A percentile compares a stretch with the other conserved stretches of the same genome.
These are phyloP conservation scores for Mycena galericulata DNA, from an alignment of 768 basidiomycete species.

Conservation along the genomic window DNA sequence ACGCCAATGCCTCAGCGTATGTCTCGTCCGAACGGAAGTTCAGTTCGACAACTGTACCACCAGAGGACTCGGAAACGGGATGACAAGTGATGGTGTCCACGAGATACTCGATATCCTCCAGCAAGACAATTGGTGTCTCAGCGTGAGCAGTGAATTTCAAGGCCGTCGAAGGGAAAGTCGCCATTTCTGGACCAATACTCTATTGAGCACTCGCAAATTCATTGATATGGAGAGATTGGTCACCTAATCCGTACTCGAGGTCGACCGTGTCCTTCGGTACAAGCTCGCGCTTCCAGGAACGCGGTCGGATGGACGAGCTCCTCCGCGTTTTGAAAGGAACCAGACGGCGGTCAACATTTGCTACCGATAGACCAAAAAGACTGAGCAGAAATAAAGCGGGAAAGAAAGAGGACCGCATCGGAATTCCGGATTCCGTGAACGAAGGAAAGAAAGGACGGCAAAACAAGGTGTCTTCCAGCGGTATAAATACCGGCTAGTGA, in stretches of 20 bases:
- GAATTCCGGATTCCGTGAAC: not conserved
- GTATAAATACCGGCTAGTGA: no score
- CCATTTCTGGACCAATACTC: not conserved
- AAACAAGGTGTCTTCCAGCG: no score
- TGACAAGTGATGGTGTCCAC: constrained; percentile 4
- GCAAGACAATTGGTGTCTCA: constrained; percentile 2
- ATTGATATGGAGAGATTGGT: not conserved
- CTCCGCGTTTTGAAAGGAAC: not conserved
- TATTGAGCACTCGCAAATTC: not conserved
- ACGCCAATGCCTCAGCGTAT: not conserved
- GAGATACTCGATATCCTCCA: constrained; percentile 20
- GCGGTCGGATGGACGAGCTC: not conserved
- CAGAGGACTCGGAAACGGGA: no score
- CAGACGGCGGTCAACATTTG: not conserved
- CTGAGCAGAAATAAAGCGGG: not conserved
- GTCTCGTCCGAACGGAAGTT: constrained; percentile 4
- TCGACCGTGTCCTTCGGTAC: not conserved
- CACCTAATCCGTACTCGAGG: not conserved
- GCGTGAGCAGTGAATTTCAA: constrained; percentile 12
- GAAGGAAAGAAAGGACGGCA: no score
- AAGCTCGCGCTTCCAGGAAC: constrained; percentile 6
- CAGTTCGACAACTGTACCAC: not conserved
- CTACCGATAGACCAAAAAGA: not conserved
- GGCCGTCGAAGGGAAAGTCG: not conserved
- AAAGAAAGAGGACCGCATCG: not conserved